Conservation (phyloP, 768 basidiomycete genomes). For the Hygrophorus russula region DNA sequence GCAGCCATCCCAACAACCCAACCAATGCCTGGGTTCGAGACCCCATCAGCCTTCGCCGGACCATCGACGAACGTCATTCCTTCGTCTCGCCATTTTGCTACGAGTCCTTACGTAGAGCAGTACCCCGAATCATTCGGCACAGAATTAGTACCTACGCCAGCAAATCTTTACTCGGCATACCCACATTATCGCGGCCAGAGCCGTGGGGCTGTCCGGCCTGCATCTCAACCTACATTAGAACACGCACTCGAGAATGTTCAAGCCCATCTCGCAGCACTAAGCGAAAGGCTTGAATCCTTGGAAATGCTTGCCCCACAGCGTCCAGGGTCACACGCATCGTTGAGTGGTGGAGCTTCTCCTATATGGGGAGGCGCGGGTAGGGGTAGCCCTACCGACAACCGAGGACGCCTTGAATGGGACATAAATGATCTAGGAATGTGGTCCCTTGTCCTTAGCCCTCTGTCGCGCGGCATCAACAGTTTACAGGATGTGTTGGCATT, state of each 20-base stretch:
- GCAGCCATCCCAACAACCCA: constrained; percentile 47
- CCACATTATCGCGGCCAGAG: constrained; percentile 23
- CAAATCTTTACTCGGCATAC: constrained; percentile 23
- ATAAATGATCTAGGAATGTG: constrained; percentile 79
- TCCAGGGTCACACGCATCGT: constrained; percentile 29
- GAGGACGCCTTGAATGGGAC: constrained; percentile 41
- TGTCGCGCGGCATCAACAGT: constrained; percentile 37
- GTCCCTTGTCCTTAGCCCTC: constrained; percentile 59
- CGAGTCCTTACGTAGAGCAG: constrained; percentile 24
- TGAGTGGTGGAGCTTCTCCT: constrained; percentile 27
- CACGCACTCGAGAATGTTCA: constrained; percentile 73
- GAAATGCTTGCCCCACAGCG: constrained; percentile 33
- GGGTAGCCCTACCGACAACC: constrained; percentile 29
- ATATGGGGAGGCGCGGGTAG: constrained; percentile 24
- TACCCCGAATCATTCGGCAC: constrained; percentile 28
- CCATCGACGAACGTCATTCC: constrained; percentile 27
- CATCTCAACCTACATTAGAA: constrained; percentile 50
- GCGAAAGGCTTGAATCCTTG: constrained; percentile 68
- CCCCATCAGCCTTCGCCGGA: constrained; percentile 61
- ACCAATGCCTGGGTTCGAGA: constrained; percentile 60
- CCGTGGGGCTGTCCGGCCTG: constrained; percentile 29
- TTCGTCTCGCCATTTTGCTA: constrained; percentile 23
- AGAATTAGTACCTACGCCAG: constrained; percentile 23
- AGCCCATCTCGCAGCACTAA: constrained; percentile 69
- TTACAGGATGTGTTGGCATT: constrained; percentile 44